phyloP scores from a whole-genome alignment of 1,284 basidiomycete species.

The Lignosus rhinocerotis region DNA sequence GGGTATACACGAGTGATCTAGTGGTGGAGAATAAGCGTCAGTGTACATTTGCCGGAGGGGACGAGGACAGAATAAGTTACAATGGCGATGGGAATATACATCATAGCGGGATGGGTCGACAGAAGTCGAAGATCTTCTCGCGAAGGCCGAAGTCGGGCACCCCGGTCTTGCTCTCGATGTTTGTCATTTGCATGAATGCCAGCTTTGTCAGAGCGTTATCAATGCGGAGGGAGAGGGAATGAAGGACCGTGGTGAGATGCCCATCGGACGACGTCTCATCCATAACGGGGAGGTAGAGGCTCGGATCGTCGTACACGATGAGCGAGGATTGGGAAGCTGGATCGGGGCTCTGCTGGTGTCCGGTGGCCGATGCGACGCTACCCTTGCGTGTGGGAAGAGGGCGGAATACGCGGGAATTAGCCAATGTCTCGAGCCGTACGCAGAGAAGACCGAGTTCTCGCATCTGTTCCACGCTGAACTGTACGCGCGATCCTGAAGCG shows the following conservation, averaged over 20 bases:
- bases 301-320: slow-evolving; percentile 60
- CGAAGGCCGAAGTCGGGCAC: slow-evolving; percentile 7
- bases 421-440: slow-evolving; percentile 83
- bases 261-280: slow-evolving; percentile 74
- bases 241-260: slow-evolving; percentile 75
- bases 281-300: slow-evolving; percentile 71
- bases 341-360: slow-evolving; percentile 26
- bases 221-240: slow-evolving; percentile 74
- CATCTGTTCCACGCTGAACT: slow-evolving; percentile 79
- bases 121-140: slow-evolving; percentile 16
- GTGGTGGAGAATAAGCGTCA: neutral
- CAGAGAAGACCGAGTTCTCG: slow-evolving; percentile 76
- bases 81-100: neutral
- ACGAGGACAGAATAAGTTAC: slow-evolving; percentile 19
- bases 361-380: slow-evolving; percentile 37
- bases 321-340: slow-evolving; percentile 34
- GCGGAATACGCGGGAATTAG: slow-evolving; percentile 65
- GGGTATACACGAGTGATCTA: slow-evolving; percentile 23
- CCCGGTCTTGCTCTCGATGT: slow-evolving; percentile 12
- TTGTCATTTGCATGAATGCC: slow-evolving; percentile 32
- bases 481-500: slow-evolving; percentile 53
- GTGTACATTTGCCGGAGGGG: slow-evolving; percentile 14
- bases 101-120: slow-evolving; percentile 6
- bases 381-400: slow-evolving; percentile 49
- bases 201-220: slow-evolving; percentile 79